Evolutionary conservation across 495 filamentous ascomycete genomes (phyloP).

Genomic region (Trypethelium eluteriae): DNA sequence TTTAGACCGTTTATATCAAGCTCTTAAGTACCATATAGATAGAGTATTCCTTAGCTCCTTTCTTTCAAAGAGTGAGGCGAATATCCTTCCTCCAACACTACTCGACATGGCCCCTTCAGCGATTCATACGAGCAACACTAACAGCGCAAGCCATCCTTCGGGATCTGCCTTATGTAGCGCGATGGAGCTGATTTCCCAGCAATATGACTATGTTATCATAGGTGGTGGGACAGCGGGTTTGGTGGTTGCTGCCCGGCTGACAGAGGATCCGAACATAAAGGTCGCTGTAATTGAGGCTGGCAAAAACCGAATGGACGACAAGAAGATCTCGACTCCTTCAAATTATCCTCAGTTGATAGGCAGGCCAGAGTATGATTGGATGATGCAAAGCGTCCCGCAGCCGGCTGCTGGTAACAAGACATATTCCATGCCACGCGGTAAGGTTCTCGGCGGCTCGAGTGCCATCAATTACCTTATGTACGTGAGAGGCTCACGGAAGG

Average conservation of each 20-base stretch:
- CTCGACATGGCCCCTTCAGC: not conserved
- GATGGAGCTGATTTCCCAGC: constrained; percentile 19
- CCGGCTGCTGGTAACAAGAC: constrained; percentile 15
- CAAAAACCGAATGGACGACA: constrained; percentile 23
- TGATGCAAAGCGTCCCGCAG: constrained; percentile 18
- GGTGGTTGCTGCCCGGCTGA: constrained; percentile 23
- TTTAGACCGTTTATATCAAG: not conserved
- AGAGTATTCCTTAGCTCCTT: not conserved
- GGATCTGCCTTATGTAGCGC: constrained; percentile 20
- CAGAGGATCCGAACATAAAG: constrained; percentile 24
- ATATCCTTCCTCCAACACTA: not conserved
- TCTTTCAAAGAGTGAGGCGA: not conserved
- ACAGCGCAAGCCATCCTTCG: constrained; percentile 17
- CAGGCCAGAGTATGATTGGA: constrained; percentile 26
- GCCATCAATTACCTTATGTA: constrained; percentile 30
- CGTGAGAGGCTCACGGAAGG: constrained; percentile 21
- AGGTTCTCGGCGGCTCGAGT: constrained; percentile 40
- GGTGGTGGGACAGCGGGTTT: constrained; percentile 29
- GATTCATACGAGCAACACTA: constrained; percentile 1
- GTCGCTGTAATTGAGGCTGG: constrained; percentile 29
- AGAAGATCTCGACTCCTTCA: constrained; percentile 22
- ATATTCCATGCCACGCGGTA: constrained; percentile 31
- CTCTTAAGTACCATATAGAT: not conserved
- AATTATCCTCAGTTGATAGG: constrained; percentile 24
- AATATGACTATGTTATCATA: constrained; percentile 26